A percentile compares a stretch with the other conserved stretches of the same genome.
phyloP scores from a whole-genome alignment of 371 early-diverging fungal genomes.

The Encephalitozoon intestinalis region DNA sequence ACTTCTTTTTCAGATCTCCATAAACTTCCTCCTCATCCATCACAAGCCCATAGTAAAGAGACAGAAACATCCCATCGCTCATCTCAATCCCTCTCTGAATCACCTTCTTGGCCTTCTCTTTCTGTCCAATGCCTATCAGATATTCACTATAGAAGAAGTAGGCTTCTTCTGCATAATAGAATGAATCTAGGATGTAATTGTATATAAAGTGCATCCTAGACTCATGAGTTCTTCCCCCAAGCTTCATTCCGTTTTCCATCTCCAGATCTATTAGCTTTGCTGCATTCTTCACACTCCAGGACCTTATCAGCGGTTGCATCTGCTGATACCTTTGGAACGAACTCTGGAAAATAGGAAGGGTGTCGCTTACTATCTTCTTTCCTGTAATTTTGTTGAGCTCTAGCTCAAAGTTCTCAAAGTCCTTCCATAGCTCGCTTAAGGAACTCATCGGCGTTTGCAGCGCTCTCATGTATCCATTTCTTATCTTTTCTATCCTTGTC shows the following conservation, averaged over 20 bases:
- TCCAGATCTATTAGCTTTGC: constrained; percentile 43
- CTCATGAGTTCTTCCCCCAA: not conserved
- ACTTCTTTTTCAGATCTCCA: not conserved
- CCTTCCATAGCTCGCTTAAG: constrained; percentile 37
- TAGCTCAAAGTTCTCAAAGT: constrained; percentile 49
- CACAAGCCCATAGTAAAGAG: constrained; percentile 1
- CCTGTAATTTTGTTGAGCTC: constrained; percentile 26
- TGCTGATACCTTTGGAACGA: constrained; percentile 36
- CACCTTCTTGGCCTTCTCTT: constrained; percentile 8
- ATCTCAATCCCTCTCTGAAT: not conserved
- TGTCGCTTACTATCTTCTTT: constrained; percentile 18
- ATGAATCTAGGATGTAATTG: not conserved
- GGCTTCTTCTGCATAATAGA: constrained; percentile 11
- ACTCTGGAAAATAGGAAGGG: constrained; percentile 13
- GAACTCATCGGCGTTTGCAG: constrained; percentile 37
- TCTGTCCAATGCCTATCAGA: constrained; percentile 12
- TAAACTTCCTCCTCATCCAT: constrained; percentile 1
- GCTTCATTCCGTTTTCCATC: constrained; percentile 34
- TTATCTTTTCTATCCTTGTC: constrained; percentile 41
- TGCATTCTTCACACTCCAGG: not conserved
- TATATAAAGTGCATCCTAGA: constrained; percentile 22
- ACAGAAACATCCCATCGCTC: constrained; percentile 4
- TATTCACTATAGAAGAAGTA: constrained; percentile 27
- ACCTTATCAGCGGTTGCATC: constrained; percentile 8
- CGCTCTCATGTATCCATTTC: constrained; percentile 33